phyloP scores from a whole-genome alignment of 768 basidiomycete species.

The Xerocomellus dryophilus region DNA sequence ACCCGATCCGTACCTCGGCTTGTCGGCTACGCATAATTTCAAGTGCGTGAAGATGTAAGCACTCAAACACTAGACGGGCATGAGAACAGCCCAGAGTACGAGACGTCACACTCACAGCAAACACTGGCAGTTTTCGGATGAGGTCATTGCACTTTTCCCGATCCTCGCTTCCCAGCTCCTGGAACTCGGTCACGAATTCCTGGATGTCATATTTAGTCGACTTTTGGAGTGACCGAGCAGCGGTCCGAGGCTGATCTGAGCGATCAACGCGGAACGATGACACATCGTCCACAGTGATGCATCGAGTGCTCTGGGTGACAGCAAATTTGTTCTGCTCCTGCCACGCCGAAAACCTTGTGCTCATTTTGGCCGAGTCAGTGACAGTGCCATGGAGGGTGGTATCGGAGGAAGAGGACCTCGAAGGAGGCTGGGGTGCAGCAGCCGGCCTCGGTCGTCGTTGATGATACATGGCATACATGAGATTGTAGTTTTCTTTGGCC shows the following conservation, averaged over 20 bases:
- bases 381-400: not conserved
- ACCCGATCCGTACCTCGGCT: slow-evolving; percentile 11
- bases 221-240: slow-evolving; percentile 19
- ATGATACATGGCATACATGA: not conserved
- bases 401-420: not conserved
- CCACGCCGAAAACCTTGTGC: slow-evolving; percentile 23
- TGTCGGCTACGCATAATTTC: slow-evolving; percentile 19
- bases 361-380: not conserved
- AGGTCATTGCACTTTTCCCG: slow-evolving; percentile 20
- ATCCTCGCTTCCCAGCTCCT: slow-evolving; percentile 8
- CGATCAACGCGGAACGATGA: slow-evolving; percentile 23
- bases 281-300: slow-evolving; percentile 25
- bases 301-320: slow-evolving; percentile 4
- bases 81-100: not conserved
- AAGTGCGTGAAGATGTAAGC: slow-evolving; percentile 27
- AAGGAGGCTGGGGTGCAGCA: not conserved
- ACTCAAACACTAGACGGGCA: slow-evolving; percentile 15
- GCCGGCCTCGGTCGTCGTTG: not conserved
- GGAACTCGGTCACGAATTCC: slow-evolving; percentile 18
- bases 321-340: slow-evolving; percentile 6
- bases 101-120: slow-evolving; percentile 13
- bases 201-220: slow-evolving; percentile 21
- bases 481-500: slow-evolving; percentile 1
- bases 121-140: slow-evolving; percentile 18
- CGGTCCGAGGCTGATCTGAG: slow-evolving; percentile 22